phyloP scores from a whole-genome alignment of 2,329 filamentous ascomycete species.

The Pseudogymnoascus verrucosus region DNA sequence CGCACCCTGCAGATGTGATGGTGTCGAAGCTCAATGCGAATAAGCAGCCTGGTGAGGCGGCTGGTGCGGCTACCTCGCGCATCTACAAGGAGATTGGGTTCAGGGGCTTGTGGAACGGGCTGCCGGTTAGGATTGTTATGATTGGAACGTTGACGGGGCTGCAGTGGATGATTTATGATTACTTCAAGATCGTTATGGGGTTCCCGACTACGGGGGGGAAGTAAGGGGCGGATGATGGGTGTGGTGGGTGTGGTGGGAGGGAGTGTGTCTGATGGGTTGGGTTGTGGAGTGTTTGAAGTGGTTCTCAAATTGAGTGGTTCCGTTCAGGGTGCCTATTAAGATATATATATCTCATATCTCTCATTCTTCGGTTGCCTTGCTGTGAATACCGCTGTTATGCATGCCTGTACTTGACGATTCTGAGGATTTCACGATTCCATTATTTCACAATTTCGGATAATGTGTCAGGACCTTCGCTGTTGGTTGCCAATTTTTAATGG shows the following conservation, averaged over 20 bases:
- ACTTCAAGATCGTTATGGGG: conserved; percentile 86
- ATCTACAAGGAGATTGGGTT: conserved; percentile 89
- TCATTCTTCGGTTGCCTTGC: background rate
- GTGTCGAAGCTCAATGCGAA: conserved; percentile 80
- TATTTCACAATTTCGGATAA: too few species aligned
- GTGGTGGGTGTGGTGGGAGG: background rate
- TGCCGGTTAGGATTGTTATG: conserved; percentile 84
- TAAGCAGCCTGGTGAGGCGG: conserved; percentile 66
- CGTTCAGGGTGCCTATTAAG: background rate
- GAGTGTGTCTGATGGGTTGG: conserved; percentile 1
- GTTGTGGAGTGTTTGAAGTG: background rate
- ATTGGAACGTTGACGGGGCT: conserved; percentile 56
- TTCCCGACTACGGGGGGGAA: conserved; percentile 71
- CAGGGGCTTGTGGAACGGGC: conserved; percentile 80
- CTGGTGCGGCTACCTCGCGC: conserved; percentile 64
- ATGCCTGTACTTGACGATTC: too few species aligned
- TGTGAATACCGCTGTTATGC: background rate
- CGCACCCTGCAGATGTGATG: conserved; percentile 79
- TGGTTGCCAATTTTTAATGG: too few species aligned
- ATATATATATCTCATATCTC: background rate
- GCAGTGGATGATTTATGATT: conserved; percentile 93
- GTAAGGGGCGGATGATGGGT: conserved; percentile 11
- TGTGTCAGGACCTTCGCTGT: too few species aligned
- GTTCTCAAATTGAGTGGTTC: background rate
- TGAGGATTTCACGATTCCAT: too few species aligned